Conservation (phyloP, 495 filamentous ascomycete genomes). For the Penicillium macrosclerotiorum region DNA sequence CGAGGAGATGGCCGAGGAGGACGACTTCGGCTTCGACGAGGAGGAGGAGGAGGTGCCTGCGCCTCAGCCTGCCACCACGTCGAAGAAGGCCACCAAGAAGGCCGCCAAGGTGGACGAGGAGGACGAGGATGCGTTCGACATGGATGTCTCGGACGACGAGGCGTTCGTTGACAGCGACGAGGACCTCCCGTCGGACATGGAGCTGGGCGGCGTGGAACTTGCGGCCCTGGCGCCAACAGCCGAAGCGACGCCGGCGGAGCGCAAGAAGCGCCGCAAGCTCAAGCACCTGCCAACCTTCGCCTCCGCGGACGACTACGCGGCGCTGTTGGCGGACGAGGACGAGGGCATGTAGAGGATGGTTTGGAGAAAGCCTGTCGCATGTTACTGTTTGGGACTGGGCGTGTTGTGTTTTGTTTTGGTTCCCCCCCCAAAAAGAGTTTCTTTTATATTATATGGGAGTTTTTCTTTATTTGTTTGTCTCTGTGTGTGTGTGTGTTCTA, state of each 20-base stretch:
- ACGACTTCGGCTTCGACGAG: constrained; percentile 44
- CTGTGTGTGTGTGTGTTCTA: too few relatives aligned
- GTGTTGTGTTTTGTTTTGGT: constrained; percentile 13
- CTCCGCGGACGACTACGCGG: constrained; percentile 88
- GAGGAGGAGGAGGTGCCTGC: too few relatives aligned
- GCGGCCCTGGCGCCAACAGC: constrained; percentile 33
- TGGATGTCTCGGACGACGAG: constrained; percentile 52
- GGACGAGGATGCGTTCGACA: constrained; percentile 49
- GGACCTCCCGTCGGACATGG: constrained; percentile 53
- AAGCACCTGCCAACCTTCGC: constrained; percentile 90
- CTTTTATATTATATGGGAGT: too few relatives aligned
- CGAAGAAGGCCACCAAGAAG: constrained; percentile 41
- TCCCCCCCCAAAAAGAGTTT: too few relatives aligned
- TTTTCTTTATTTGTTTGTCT: too few relatives aligned
- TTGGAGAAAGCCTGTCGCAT: constrained; percentile 6
- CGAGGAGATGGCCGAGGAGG: constrained; percentile 42
- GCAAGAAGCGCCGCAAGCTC: constrained; percentile 76
- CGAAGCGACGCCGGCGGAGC: constrained; percentile 50
- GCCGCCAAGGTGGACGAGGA: constrained; percentile 41
- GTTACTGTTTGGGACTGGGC: constrained; percentile 6
- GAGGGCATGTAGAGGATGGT: constrained; percentile 49
- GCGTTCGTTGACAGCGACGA: constrained; percentile 54
- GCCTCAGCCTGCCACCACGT: constrained; percentile 19
- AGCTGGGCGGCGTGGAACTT: constrained; percentile 37
- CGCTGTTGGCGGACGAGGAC: constrained; percentile 73